phyloP scores from a whole-genome alignment of 345 rosid species.

The Moricandia moricandioides region DNA sequence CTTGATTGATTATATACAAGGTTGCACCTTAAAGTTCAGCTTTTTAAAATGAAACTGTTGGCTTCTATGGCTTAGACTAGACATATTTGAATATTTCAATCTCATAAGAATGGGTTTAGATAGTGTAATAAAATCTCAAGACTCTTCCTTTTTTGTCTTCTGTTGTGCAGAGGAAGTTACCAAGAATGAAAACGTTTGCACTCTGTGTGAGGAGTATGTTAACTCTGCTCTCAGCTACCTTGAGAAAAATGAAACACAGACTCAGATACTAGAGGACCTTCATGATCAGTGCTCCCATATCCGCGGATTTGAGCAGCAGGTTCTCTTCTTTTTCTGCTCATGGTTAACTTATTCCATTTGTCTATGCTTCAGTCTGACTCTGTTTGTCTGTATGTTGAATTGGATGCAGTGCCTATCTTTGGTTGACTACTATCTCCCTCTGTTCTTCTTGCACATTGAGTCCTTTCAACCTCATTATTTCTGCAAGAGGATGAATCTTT shows the following conservation, averaged over 20 bases:
- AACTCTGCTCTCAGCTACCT: constrained; percentile 60
- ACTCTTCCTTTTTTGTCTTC: neutral
- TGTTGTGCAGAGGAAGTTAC: constrained; percentile 32
- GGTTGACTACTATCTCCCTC: constrained; percentile 78
- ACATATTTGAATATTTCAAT: neutral
- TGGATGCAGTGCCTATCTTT: constrained; percentile 61
- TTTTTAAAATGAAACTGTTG: neutral
- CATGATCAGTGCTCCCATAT: constrained; percentile 60
- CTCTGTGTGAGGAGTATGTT: constrained; percentile 82
- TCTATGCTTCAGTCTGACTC: neutral
- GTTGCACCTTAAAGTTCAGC: neutral
- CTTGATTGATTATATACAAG: neutral
- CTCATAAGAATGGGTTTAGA: neutral
- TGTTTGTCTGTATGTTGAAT: neutral
- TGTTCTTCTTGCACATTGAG: constrained; percentile 64
- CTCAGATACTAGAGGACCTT: constrained; percentile 54
- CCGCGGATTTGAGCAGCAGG: constrained; percentile 61
- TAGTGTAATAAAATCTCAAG: neutral
- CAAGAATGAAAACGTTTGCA: constrained; percentile 53
- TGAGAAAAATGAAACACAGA: constrained; percentile 66
- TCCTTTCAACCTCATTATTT: constrained; percentile 55
- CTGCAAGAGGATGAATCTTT: constrained; percentile 69
- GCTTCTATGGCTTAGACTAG: neutral
- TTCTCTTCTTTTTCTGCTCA: constrained; percentile 9
- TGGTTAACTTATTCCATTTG: neutral